A percentile compares a stretch with the other conserved stretches of the same genome.
phyloP scores from a whole-genome alignment of 2,329 filamentous ascomycete species.

The Davidsoniella australis region DNA sequence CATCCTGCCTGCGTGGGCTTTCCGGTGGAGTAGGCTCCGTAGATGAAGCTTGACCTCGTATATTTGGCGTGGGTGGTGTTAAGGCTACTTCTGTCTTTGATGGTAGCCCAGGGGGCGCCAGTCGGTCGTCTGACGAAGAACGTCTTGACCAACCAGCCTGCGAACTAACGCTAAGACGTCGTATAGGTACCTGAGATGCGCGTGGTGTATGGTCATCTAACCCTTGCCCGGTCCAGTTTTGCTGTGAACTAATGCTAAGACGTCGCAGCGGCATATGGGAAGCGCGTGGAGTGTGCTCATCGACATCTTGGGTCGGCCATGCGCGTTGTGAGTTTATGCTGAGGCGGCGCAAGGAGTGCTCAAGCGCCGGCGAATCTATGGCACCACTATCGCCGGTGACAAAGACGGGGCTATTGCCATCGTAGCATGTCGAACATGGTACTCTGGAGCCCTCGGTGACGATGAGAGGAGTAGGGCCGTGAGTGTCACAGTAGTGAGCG shows the following conservation, averaged over 20 bases:
- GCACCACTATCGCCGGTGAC: constrained; percentile 2
- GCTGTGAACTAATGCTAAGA: background rate
- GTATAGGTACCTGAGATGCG: constrained; percentile 13
- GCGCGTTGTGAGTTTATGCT: background rate
- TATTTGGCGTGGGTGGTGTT: constrained; percentile 18
- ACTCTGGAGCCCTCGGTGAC: constrained; percentile 50
- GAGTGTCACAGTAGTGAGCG: constrained; percentile 54
- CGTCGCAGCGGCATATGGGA: constrained; percentile 13
- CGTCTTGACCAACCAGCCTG: constrained; percentile 19
- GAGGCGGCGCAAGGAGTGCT: constrained; percentile 6
- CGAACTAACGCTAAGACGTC: background rate
- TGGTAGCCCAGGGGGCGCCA: too few species aligned
- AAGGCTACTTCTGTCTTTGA: too few species aligned
- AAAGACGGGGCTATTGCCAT: constrained; percentile 22
- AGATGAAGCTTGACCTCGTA: constrained; percentile 22
- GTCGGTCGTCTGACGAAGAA: constrained; percentile 16
- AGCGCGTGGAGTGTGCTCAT: constrained; percentile 10
- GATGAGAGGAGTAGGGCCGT: constrained; percentile 53
- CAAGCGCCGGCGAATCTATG: constrained; percentile 3
- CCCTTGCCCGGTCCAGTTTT: too few species aligned
- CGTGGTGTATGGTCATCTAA: background rate
- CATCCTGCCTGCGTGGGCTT: constrained; percentile 29
- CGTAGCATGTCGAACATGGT: constrained; percentile 41
- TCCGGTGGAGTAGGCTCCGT: constrained; percentile 39
- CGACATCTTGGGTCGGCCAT: constrained; percentile 1